Percentiles rank a stretch among this genome's conserved stretches.
phyloP scores from a whole-genome alignment of 139 green algal genomes.

The Chlorella sp. region DNA sequence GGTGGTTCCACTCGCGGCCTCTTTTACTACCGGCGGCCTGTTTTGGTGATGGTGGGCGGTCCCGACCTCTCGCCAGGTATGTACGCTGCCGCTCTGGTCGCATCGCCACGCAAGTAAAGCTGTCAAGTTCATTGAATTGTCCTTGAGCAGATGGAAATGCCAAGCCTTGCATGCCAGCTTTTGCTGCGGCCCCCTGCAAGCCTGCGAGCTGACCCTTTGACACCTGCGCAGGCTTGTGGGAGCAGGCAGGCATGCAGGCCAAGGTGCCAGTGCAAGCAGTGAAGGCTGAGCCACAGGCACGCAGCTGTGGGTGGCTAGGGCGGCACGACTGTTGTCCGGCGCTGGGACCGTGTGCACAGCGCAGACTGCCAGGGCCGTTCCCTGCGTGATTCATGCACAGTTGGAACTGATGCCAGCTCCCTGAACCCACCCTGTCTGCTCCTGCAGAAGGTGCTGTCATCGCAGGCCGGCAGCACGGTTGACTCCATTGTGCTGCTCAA shows the following conservation, averaged over 20 bases:
- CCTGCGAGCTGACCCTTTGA: too few relatives aligned
- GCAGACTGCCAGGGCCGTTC: background rate
- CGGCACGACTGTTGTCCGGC: background rate
- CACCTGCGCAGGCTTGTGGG: slow-evolving; percentile 53
- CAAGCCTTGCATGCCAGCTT: background rate
- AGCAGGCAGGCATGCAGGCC: slow-evolving; percentile 73
- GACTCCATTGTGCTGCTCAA: slow-evolving; percentile 11
- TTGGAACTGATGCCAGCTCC: background rate
- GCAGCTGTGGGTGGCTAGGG: background rate
- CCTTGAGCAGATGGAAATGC: too few relatives aligned
- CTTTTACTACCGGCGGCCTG: slow-evolving; percentile 69
- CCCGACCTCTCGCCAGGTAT: background rate
- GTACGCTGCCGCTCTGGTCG: too few relatives aligned
- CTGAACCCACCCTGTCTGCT: background rate
- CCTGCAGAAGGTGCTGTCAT: background rate
- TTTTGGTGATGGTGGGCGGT: slow-evolving; percentile 13
- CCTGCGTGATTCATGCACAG: too few relatives aligned
- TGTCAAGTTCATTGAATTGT: too few relatives aligned
- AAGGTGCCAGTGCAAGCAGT: slow-evolving; percentile 50
- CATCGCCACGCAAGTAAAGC: background rate
- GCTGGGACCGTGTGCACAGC: background rate
- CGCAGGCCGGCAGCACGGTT: background rate
- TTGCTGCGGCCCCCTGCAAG: too few relatives aligned
- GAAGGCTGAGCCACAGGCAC: slow-evolving; percentile 21
- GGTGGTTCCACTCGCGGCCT: slow-evolving; percentile 60